These are phyloP conservation scores for Phytophthora kernoviae DNA, from an alignment of 352 stramenopile species.

Conservation along the genomic window DNA sequence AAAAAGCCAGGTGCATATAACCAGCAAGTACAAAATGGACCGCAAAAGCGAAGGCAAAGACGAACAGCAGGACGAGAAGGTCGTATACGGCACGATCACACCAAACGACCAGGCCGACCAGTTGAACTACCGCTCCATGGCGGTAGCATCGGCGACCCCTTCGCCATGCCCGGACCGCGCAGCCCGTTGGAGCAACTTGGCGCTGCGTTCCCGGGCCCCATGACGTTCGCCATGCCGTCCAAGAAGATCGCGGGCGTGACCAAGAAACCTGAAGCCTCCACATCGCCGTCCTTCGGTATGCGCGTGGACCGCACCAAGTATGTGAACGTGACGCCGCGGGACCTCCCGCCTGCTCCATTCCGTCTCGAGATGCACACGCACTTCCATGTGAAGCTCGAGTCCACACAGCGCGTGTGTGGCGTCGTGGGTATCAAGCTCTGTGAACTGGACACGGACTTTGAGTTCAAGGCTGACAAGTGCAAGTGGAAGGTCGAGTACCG, in stretches of 20 bases:
- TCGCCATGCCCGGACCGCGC: conserved; percentile 44
- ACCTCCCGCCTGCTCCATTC: conserved; percentile 79
- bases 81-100: conserved; percentile 45
- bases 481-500: conserved; percentile 90
- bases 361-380: conserved; percentile 88
- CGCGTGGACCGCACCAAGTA: conserved; percentile 83
- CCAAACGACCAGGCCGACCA: conserved; percentile 54
- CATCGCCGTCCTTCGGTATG: conserved; percentile 52
- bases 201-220: conserved; percentile 45
- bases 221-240: conserved; percentile 42
- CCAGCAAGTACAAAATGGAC: conserved; percentile 30
- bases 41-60: conserved; percentile 39
- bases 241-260: conserved; percentile 37
- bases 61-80: conserved; percentile 76
- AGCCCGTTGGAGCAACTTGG: conserved; percentile 34
- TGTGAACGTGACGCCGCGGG: conserved; percentile 60
- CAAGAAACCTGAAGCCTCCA: conserved; percentile 31
- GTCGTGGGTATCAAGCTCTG: conserved; percentile 83
- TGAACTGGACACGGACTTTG: conserved; percentile 85
- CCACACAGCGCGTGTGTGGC: conserved; percentile 75
- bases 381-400: conserved; percentile 84
- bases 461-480: conserved; percentile 86
- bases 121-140: conserved; percentile 66
- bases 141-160: conserved; percentile 41
- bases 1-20: conserved; percentile 5